Conservation (phyloP, 805 yeast species). For the Myxozyma melibiosi region DNA sequence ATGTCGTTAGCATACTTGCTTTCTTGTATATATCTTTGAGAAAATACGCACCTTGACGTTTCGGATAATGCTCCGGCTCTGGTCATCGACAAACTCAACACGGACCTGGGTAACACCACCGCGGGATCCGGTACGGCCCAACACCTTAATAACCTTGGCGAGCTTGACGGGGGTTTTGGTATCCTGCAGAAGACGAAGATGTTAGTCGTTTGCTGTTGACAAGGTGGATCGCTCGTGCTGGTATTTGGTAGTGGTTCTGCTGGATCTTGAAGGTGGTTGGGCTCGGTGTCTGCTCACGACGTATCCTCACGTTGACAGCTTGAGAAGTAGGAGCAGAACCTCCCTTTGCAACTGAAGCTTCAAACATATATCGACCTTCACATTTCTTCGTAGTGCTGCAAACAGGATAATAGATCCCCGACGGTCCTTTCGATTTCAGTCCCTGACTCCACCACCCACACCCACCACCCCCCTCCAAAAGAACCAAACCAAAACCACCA, state of each 20-base stretch:
- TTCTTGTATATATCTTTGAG: no score
- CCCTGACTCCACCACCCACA: no score
- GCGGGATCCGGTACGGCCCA: constrained; percentile 99
- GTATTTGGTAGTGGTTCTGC: neutral
- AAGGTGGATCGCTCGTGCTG: no score
- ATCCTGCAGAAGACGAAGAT: constrained; percentile 41
- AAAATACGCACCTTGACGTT: constrained; percentile 59
- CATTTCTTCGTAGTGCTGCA: no score
- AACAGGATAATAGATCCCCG: no score
- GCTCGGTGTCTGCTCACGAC: neutral
- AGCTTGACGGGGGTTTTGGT: constrained; percentile 82
- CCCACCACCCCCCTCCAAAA: no score
- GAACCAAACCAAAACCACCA: no score
- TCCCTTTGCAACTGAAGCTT: no score
- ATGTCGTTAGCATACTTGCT: neutral
- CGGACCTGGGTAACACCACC: constrained; percentile 96
- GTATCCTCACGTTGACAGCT: neutral
- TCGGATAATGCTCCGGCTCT: constrained; percentile 94
- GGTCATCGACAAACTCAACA: constrained; percentile 94
- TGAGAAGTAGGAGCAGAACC: no score
- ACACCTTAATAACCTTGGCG: constrained; percentile 98
- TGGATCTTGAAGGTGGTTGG: no score
- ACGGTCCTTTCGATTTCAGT: no score
- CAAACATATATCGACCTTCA: no score
- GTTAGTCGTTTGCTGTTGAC: neutral